These are phyloP conservation scores for Rosa chinensis DNA, from an alignment of 306 rosid species.

Conservation along the genomic window DNA sequence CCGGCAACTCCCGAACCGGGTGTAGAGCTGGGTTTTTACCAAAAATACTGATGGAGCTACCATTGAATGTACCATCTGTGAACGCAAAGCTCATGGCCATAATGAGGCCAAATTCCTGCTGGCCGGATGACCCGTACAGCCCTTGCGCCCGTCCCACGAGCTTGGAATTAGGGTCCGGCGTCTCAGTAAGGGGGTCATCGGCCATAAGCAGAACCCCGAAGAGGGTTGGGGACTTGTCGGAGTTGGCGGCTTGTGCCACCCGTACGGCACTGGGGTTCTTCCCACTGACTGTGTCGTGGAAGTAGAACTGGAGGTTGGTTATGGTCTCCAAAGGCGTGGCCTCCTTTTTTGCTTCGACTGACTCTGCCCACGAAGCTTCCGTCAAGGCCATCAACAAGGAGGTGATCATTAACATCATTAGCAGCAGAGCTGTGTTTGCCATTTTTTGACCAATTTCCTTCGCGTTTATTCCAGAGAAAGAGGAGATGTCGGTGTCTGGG, in stretches of 20 bases:
- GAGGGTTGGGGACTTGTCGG: conserved; percentile 38
- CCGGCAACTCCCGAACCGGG: conserved; percentile 62
- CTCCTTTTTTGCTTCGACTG: conserved; percentile 22
- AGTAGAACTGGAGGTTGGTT: conserved; percentile 71
- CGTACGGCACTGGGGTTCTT: conserved; percentile 56
- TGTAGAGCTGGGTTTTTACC: conserved; percentile 59
- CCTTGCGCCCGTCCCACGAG: conserved; percentile 79
- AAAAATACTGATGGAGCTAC: conserved; percentile 59
- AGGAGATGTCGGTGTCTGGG: not conserved
- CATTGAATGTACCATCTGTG: conserved; percentile 53
- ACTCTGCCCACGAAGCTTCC: conserved; percentile 33
- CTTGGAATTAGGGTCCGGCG: conserved; percentile 66
- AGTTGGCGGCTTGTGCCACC: conserved; percentile 45
- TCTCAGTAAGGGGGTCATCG: conserved; percentile 70
- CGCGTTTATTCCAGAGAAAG: conserved; percentile 6
- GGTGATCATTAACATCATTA: conserved; percentile 11
- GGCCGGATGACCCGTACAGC: conserved; percentile 56
- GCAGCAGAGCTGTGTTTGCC: conserved; percentile 30
- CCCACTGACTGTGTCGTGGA: conserved; percentile 76
- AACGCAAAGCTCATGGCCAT: conserved; percentile 66
- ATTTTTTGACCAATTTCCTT: conserved; percentile 10
- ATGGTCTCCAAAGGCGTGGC: conserved; percentile 6
- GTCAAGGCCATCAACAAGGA: conserved; percentile 10
- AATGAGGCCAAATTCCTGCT: conserved; percentile 52
- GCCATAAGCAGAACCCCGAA: conserved; percentile 65